These are phyloP conservation scores for Cerrena zonata DNA, from an alignment of 1,284 basidiomycete species.

Conservation along the genomic window DNA sequence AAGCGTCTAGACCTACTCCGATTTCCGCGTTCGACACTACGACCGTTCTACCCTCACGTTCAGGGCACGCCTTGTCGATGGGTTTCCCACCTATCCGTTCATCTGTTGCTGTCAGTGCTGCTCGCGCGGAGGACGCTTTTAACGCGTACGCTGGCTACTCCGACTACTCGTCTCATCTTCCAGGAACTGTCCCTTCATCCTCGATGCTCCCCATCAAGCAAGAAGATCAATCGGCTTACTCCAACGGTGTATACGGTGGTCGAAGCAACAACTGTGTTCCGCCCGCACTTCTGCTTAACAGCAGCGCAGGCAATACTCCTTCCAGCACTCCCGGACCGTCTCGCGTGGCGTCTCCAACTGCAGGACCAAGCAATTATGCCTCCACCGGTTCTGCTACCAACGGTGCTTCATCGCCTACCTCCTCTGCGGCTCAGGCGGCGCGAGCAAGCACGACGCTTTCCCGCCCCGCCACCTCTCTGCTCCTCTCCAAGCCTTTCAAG, in stretches of 20 bases:
- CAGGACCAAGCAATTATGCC: conserved; percentile 21
- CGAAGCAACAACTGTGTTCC: conserved; percentile 52
- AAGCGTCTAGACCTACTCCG: conserved; percentile 27
- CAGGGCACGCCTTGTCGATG: conserved; percentile 19
- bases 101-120: conserved; percentile 10
- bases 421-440: conserved; percentile 23
- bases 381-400: conserved; percentile 19
- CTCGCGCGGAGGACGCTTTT: conserved; percentile 29
- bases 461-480: conserved; percentile 45
- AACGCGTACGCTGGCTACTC: conserved; percentile 48
- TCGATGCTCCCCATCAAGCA: conserved; percentile 22
- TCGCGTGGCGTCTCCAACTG: conserved; percentile 35
- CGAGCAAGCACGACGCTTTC: conserved; percentile 45
- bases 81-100: conserved; percentile 20
- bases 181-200: conserved; percentile 41
- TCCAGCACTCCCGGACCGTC: conserved; percentile 38
- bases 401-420: conserved; percentile 15
- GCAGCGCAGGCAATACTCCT: conserved; percentile 33
- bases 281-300: conserved; percentile 56
- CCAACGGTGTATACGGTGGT: conserved; percentile 26
- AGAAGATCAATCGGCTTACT: conserved; percentile 25
- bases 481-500: conserved; percentile 83
- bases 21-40: conserved; percentile 45
- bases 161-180: conserved; percentile 59
- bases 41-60: conserved; percentile 38